phyloP scores from a whole-genome alignment of 2,329 filamentous ascomycete species.

The Apiospora aurea region DNA sequence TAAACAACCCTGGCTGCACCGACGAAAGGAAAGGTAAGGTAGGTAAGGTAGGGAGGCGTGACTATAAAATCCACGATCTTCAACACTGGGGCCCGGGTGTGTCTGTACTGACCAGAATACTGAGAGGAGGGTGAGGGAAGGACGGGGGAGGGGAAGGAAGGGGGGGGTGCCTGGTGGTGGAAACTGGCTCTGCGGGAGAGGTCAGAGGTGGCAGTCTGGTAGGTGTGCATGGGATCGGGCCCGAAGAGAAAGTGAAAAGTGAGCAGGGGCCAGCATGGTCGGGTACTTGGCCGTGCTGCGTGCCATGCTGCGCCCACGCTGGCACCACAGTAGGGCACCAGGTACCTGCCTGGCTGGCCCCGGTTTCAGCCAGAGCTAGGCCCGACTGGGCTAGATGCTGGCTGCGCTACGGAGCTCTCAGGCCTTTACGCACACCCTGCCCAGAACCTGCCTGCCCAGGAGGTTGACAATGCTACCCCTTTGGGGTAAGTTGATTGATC shows the following conservation, averaged over 20 bases:
- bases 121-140: constrained; percentile 15
- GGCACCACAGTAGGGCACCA: background rate
- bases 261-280: background rate
- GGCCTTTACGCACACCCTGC: constrained; percentile 16
- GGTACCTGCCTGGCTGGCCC: background rate
- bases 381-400: background rate
- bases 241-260: constrained; percentile 8
- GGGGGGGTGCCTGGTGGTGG: constrained; percentile 17
- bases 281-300: background rate
- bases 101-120: constrained; percentile 19
- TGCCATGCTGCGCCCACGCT: background rate
- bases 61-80: constrained; percentile 22
- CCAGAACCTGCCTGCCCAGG: background rate
- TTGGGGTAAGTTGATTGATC: background rate
- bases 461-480: background rate
- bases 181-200: constrained; percentile 9
- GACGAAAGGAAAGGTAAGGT: constrained; percentile 24
- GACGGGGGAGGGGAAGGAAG: constrained; percentile 14
- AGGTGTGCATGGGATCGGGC: constrained; percentile 19
- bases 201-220: constrained; percentile 13
- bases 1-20: constrained; percentile 25
- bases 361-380: background rate
- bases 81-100: constrained; percentile 21
- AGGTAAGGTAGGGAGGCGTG: constrained; percentile 22
- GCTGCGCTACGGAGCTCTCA: constrained; percentile 4